Base-by-base conservation (phyloP, 2,329 filamentous ascomycete species). In the Diplodia corticola region DNA sequence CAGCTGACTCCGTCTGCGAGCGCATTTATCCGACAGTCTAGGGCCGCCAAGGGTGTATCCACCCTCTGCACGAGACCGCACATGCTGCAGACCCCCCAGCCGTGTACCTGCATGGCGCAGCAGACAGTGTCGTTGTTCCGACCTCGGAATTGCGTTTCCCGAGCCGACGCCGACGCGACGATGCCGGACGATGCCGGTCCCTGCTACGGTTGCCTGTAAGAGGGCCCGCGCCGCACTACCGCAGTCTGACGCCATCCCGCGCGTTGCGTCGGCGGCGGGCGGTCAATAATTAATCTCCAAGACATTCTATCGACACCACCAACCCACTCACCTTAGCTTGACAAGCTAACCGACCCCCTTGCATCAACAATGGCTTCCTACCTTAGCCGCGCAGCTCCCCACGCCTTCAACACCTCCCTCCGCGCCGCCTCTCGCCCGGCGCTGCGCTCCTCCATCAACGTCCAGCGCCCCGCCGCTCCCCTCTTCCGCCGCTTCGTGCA, bases 401-500 rank as follows among this genome's bases (percentile, higher is more conserved):
- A 75, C 70, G 74, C 74, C 68, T 69, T 78, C 40, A 70, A 70
- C 55, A 69, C 67, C 54, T 60, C 68, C 28, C 50, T 70, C 24
- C 70, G 70, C 40, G 37, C 68, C 24, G 66, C 72, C 46, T 67
- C 71, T 30, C 74, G 74, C 49, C 73, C 75, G 6, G 40, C 76
- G 66, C 68, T 68, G 22, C 63, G 63, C 51, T 15, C 20, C 48
- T 15, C 30, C 33, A 20, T 40, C 22, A 54, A 12, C 50, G 12
- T 65, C 51, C 74, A 74, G 65, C 73, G 73, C 67, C 70, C 74
- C 53, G 65, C 70, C 13, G 53, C 69, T 51, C 71, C 73, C 30
- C 70, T 75, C 68, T 75, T 79, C 67, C 77, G 79, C 69, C 76
- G 78, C 35, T 75, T 73, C 46, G 69, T 80, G 30, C 72, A 74